Evolutionary conservation across 371 early-diverging fungal genomes (phyloP), one percentile per base, ranked within the genome.

Genomic region (Mucor saturninus): DNA sequence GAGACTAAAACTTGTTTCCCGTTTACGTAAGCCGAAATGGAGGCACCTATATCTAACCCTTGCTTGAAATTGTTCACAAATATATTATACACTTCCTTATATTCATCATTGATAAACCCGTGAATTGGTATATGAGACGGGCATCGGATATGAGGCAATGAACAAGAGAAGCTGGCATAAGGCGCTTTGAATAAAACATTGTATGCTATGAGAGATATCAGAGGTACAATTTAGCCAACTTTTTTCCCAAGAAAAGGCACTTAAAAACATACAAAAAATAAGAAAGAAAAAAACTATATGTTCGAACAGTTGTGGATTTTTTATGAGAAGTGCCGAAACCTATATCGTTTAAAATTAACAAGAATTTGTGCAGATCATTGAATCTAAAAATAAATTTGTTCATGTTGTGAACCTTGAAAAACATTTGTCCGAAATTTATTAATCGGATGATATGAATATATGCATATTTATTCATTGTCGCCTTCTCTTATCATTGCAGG

Each of bases 1-100:
- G 14, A 91, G 72, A 61, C 89, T 85, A 0, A 89, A 2, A 91
- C 88, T 7, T 78, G 73, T 10, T 74, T 40, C 0, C 85, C 88
- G 59, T 87, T 81, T 10, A 84, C 83, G 63, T 80, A 83, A 5
- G 76, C 82, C 0, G 84, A 67, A 28, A 88, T 68, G 3, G 75
- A 65, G 5, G 86, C 84, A 2, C 88, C 88, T 11, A 88, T 68
- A 37, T 88, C 86, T 15, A 72, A 61, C 0, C 78, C 69, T 7
- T 60, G 39, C 5, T 61, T 35, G 28, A 85, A 66, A 32, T 76
- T 71, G 1, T 67, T 53, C 28, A 68, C 50, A 48, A 83, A 83
- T 28, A 72, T 60, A 15, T 65, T 58, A 11, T 73, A 10, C 0
- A 72, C 73, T 3, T 67, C 65, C 0, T 58, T 61, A 55, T 76